Percentiles rank a stretch among this genome's conserved stretches.
Evolutionary conservation across 768 basidiomycete genomes (phyloP).

Genomic region (Lepiota brunneoincarnata): DNA sequence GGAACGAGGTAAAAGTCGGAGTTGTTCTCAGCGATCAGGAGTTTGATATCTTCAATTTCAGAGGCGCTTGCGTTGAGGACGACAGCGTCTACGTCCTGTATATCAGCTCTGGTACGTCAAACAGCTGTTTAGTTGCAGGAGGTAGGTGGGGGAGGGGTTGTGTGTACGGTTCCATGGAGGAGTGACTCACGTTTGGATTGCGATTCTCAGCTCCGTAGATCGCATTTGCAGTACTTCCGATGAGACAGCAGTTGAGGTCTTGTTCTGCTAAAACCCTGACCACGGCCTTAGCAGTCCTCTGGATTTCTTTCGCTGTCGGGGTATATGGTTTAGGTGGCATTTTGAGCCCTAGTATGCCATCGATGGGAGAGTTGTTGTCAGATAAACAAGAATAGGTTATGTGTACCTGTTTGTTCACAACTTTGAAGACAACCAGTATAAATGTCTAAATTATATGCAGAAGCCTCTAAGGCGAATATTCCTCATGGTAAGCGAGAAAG

Average conservation of each 20-base stretch:
- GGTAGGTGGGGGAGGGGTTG: conserved; percentile 11
- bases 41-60: conserved; percentile 38
- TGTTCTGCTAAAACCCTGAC: conserved; percentile 20
- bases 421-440: no score
- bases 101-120: conserved; percentile 5
- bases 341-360: not conserved
- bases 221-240: conserved; percentile 38
- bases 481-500: no score
- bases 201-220: conserved; percentile 33
- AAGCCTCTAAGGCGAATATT: no score
- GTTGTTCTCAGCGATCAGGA: conserved; percentile 26
- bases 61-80: conserved; percentile 28
- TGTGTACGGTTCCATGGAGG: not conserved
- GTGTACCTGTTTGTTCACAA: no score
- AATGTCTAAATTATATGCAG: no score
- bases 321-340: not conserved
- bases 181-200: conserved; percentile 30
- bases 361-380: not conserved
- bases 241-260: conserved; percentile 31
- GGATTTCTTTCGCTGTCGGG: conserved; percentile 20
- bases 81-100: conserved; percentile 47
- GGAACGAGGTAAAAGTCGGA: conserved; percentile 34
- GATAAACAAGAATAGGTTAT: no score
- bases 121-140: not conserved
- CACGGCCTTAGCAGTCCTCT: conserved; percentile 23